phyloP scores from a whole-genome alignment of 73 alveolate species.

The Paramecium sonneborni region DNA sequence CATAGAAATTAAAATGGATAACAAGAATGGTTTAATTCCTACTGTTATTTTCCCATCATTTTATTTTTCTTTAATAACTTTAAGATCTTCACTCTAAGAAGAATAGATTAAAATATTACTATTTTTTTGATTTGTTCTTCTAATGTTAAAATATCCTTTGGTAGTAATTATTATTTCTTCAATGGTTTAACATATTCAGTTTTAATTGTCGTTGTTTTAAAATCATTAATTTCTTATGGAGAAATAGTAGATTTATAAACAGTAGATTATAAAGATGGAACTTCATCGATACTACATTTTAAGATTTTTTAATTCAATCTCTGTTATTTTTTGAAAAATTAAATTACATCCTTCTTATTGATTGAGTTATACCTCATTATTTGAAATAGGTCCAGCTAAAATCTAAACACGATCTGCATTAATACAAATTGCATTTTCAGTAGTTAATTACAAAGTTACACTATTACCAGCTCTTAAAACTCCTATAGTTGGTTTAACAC shows the following conservation, averaged over 20 bases:
- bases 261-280: not conserved
- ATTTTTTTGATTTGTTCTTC: not conserved
- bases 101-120: not conserved
- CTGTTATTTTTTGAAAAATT: not conserved
- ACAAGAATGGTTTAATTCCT: not conserved
- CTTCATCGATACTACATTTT: not conserved
- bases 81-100: not conserved
- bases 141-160: not conserved
- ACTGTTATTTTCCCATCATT: not conserved
- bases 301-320: not conserved
- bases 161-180: not conserved
- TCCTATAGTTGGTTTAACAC: slow-evolving; percentile 5
- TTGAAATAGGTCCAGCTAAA: slow-evolving; percentile 23
- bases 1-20: not conserved
- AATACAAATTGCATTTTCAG: not conserved
- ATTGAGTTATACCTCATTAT: not conserved
- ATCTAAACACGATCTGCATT: not conserved
- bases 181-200: not conserved
- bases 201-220: slow-evolving; percentile 1
- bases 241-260: not conserved
- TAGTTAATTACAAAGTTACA: not conserved
- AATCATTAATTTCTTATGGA: not conserved
- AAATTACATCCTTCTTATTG: not conserved
- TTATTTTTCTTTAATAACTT: not conserved
- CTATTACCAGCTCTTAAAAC: slow-evolving; percentile 25